Percentiles rank a stretch among this genome's conserved stretches.
phyloP scores from a whole-genome alignment of 805 yeast species.

The Peterozyma xylosa region DNA sequence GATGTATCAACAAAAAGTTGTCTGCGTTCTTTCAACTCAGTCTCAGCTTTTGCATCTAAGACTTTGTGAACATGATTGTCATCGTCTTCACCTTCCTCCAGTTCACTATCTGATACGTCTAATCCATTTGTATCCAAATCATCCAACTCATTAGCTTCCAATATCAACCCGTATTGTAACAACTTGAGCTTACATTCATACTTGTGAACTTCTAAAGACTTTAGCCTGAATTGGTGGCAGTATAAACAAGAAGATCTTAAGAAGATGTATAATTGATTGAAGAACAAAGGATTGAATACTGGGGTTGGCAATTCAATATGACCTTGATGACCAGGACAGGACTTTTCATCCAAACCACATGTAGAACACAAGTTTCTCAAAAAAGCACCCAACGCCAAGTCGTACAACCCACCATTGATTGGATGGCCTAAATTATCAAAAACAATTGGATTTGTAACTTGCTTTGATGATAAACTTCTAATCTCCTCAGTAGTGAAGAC shows the following conservation, averaged over 20 bases:
- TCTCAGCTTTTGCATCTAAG: conserved; percentile 30
- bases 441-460: conserved; percentile 92
- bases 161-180: conserved; percentile 80
- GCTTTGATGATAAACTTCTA: conserved; percentile 84
- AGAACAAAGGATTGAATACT: conserved; percentile 90
- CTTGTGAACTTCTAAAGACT: conserved; percentile 61
- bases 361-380: conserved; percentile 84
- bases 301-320: conserved; percentile 96
- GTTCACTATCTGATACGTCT: conserved; percentile 32
- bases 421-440: conserved; percentile 96
- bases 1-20: conserved; percentile 64
- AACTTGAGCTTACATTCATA: conserved; percentile 71
- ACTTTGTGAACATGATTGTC: conserved; percentile 11
- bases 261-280: conserved; percentile 81
- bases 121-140: conserved; percentile 38
- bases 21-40: conserved; percentile 50
- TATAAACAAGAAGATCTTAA: conserved; percentile 81
- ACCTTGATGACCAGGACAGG: conserved; percentile 98
- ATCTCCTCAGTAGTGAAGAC: conserved; percentile 78
- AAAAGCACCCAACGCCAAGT: conserved; percentile 92
- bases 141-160: conserved; percentile 72
- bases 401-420: conserved; percentile 87
- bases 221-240: conserved; percentile 81
- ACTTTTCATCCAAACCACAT: conserved; percentile 90
- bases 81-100: conserved; percentile 34